Percentiles rank a stretch among this genome's conserved stretches.
Conservation (phyloP, 148 eudicot genomes). For the Rhododendron simsii region DNA sequence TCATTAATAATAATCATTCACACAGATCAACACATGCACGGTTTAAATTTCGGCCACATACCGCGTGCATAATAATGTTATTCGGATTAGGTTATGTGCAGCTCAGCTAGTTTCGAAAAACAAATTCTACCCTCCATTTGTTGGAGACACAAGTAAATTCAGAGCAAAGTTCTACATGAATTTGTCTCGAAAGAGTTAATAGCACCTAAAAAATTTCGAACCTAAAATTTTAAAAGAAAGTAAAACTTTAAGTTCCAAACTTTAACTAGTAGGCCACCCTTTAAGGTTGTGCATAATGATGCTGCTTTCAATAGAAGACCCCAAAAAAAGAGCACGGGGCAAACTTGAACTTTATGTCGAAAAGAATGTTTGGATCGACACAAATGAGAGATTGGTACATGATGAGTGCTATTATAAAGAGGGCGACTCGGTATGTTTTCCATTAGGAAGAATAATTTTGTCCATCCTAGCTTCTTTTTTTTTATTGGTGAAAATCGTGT, state of each 20-base stretch:
- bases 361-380: not conserved
- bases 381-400: not conserved
- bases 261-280: no score
- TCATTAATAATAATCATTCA: not conserved
- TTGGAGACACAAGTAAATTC: no score
- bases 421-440: not conserved
- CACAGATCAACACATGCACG: not conserved
- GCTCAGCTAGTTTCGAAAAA: no score
- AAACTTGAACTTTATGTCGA: not conserved
- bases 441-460: no score
- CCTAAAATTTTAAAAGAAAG: no score
- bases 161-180: no score
- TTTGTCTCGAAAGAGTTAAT: no score
- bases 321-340: not conserved
- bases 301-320: not conserved
- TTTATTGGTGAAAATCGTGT: no score
- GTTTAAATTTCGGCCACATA: not conserved
- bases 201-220: no score
- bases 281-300: not conserved
- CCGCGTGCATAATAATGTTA: not conserved
- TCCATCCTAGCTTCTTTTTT: no score
- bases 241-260: no score
- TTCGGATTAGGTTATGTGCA: no score
- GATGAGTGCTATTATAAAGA: not conserved
- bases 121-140: fast-evolving